Conservation (phyloP, 768 basidiomycete genomes). For the Trametes gibbosa region DNA sequence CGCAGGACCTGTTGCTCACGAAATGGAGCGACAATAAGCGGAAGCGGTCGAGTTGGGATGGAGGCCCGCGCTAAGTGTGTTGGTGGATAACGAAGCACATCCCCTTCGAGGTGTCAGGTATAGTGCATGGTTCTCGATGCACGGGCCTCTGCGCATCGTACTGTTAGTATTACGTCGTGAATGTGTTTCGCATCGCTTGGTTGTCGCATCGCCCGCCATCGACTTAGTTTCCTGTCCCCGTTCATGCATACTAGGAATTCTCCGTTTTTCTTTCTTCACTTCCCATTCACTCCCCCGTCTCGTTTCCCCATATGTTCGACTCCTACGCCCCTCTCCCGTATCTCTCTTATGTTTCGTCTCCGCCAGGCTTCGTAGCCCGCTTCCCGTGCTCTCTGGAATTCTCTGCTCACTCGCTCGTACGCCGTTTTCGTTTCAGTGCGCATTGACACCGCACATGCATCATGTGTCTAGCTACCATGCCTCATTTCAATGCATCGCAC, state of each 20-base stretch:
- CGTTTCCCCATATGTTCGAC: too few species aligned
- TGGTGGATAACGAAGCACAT: too few species aligned
- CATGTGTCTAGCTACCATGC: not conserved
- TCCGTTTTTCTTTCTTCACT: too few species aligned
- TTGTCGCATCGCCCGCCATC: not conserved
- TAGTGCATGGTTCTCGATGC: not conserved
- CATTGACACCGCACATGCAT: not conserved
- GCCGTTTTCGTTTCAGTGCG: too few species aligned
- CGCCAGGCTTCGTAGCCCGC: too few species aligned
- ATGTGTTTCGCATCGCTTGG: not conserved
- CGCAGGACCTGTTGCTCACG: slow-evolving; percentile 49
- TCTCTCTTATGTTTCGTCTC: not conserved
- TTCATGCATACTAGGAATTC: not conserved
- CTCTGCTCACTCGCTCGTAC: not conserved
- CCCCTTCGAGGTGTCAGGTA: not conserved
- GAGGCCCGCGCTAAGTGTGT: slow-evolving; percentile 30
- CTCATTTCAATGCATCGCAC: not conserved
- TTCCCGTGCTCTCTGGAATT: not conserved
- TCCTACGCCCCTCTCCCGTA: too few species aligned
- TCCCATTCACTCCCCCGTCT: too few species aligned
- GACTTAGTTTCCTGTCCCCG: not conserved
- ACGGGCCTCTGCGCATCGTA: not conserved
- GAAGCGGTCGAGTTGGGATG: slow-evolving; percentile 59
- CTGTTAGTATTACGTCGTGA: too few species aligned
- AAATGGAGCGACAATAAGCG: slow-evolving; percentile 51